These are phyloP conservation scores for Rubroshorea leprosula DNA, from an alignment of 345 rosid species.

Conservation along the genomic window DNA sequence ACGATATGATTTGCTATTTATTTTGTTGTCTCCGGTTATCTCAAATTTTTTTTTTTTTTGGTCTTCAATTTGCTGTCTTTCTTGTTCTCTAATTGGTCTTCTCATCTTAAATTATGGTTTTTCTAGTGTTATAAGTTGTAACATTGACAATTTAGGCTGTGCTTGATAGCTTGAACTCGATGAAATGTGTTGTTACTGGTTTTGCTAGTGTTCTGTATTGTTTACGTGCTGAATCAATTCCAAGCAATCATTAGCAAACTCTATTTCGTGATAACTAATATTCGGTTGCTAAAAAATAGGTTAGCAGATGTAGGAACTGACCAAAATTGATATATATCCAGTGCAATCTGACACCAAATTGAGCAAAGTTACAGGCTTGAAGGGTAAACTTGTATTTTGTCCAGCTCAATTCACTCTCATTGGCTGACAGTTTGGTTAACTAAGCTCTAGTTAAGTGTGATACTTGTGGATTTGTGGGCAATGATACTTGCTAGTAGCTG, in stretches of 20 bases:
- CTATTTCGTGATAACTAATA: neutral
- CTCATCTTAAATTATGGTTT: neutral
- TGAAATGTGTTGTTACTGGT: neutral
- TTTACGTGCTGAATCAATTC: neutral
- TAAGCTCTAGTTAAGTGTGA: too few species aligned
- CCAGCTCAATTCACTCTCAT: too few species aligned
- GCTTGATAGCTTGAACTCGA: neutral
- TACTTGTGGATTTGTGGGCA: too few species aligned
- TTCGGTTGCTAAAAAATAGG: neutral
- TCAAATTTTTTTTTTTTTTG: neutral
- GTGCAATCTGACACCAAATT: neutral
- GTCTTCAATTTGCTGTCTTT: neutral
- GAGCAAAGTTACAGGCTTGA: too few species aligned
- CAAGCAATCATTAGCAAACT: neutral
- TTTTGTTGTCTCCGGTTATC: neutral
- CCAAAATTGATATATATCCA: too few species aligned
- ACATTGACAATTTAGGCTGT: too few species aligned
- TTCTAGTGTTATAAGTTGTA: neutral
- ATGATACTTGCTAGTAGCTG: too few species aligned
- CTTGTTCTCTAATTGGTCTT: neutral
- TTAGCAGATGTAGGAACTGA: neutral
- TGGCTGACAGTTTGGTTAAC: too few species aligned
- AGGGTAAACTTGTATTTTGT: too few species aligned
- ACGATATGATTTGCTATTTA: constrained; percentile 14
- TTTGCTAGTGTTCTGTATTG: neutral